These are phyloP conservation scores for Nakazawaea molendinolei DNA, from an alignment of 805 yeast genomes.

Conservation along the genomic window DNA sequence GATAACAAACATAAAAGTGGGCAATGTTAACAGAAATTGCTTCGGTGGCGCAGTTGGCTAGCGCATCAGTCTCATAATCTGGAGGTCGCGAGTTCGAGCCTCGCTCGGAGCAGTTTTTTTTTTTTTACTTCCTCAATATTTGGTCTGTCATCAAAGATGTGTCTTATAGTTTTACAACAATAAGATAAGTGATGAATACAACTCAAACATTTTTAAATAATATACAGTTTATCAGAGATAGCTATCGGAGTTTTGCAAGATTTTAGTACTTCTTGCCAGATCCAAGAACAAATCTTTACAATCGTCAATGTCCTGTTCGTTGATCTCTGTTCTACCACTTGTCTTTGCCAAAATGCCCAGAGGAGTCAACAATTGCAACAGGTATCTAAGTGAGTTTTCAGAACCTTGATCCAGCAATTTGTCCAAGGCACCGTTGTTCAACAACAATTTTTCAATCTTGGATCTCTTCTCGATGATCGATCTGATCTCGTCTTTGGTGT, in stretches of 20 bases:
- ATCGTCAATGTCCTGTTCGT: constrained; percentile 71
- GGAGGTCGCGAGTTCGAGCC: constrained; percentile 15
- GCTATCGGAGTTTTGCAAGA: constrained; percentile 42
- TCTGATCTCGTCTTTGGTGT: constrained; percentile 73
- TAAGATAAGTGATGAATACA: too few species aligned
- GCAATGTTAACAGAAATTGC: too few species aligned
- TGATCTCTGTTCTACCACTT: constrained; percentile 62
- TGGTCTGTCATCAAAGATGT: too few species aligned
- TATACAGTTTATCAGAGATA: constrained; percentile 15
- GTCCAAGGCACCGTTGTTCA: constrained; percentile 65
- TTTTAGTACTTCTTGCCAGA: constrained; percentile 71
- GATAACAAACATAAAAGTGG: too few species aligned
- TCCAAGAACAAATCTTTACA: constrained; percentile 80
- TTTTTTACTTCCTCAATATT: constrained; percentile 3
- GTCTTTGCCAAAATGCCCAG: constrained; percentile 77
- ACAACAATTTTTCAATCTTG: constrained; percentile 62
- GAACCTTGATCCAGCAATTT: constrained; percentile 68
- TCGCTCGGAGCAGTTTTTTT: constrained; percentile 12
- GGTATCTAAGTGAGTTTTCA: constrained; percentile 80
- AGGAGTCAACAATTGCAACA: constrained; percentile 86
- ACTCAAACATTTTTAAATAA: too few species aligned
- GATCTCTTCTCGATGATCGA: constrained; percentile 81
- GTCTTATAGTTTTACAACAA: too few species aligned
- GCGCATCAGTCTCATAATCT: constrained; percentile 15
- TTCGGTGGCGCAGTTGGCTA: constrained; percentile 15